Percentiles rank a stretch among this genome's conserved stretches.
phyloP scores from a whole-genome alignment of 495 filamentous ascomycete genomes.

The Margaritispora aquatica region DNA sequence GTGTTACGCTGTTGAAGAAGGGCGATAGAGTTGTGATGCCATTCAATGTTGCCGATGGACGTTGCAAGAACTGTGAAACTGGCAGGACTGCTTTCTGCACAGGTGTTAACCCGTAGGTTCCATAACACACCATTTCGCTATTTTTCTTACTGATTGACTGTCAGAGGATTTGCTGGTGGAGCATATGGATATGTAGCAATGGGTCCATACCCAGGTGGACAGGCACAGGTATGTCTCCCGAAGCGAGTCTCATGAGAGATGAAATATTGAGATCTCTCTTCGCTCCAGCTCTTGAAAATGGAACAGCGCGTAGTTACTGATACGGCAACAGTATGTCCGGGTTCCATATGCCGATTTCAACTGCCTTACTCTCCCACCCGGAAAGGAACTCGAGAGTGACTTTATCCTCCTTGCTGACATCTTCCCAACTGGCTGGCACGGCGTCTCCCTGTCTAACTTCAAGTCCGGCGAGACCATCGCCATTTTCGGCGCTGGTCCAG shows the following conservation, averaged over 20 bases:
- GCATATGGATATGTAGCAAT: constrained; percentile 57
- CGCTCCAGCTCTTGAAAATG: not conserved
- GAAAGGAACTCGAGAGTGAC: constrained; percentile 38
- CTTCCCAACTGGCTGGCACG: constrained; percentile 58
- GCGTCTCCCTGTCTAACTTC: constrained; percentile 47
- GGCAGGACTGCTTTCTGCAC: constrained; percentile 52
- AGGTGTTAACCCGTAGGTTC: constrained; percentile 41
- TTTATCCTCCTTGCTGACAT: constrained; percentile 49
- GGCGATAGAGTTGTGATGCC: constrained; percentile 52
- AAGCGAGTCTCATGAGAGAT: not conserved
- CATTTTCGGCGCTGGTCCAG: constrained; percentile 43
- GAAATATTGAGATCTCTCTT: not conserved
- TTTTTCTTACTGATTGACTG: not conserved
- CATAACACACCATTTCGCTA: not conserved
- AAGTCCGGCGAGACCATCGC: constrained; percentile 47
- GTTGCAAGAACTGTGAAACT: constrained; percentile 53
- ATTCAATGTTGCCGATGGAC: constrained; percentile 53
- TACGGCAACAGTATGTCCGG: constrained; percentile 30
- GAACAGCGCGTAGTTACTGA: not conserved
- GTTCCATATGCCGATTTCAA: constrained; percentile 56
- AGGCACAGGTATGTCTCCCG: constrained; percentile 1
- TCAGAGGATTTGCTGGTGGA: constrained; percentile 47
- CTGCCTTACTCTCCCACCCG: constrained; percentile 36
- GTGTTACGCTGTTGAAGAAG: constrained; percentile 42
- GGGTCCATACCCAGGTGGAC: constrained; percentile 47